Conservation (phyloP, 148 eudicot genomes). For the Heliamphora exappendiculata region DNA sequence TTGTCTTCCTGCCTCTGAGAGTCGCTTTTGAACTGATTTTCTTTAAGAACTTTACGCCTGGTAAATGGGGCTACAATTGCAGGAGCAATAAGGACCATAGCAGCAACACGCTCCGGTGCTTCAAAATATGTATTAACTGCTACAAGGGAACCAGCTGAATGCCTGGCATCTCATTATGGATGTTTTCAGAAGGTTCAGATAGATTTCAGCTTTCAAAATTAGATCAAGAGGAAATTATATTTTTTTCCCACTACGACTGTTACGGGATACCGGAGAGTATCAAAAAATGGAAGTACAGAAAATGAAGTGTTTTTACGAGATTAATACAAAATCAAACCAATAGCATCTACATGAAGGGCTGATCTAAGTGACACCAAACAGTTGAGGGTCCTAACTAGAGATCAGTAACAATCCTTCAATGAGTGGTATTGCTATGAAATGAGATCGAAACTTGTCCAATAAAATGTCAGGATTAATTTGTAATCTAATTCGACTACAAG, state of each 20-base stretch:
- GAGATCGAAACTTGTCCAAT: not conserved
- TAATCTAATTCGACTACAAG: not conserved
- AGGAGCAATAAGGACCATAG: slow-evolving; percentile 84
- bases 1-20: slow-evolving; percentile 30
- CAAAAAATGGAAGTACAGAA: not conserved
- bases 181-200: slow-evolving; percentile 7
- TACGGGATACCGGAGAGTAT: not conserved
- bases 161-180: slow-evolving; percentile 41
- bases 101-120: slow-evolving; percentile 88
- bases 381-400: not conserved
- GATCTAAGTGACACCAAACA: not conserved
- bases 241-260: not conserved
- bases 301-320: not conserved
- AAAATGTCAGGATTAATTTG: too few species aligned
- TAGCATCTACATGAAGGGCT: not conserved
- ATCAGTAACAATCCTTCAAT: not conserved
- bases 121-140: slow-evolving; percentile 84
- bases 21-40: slow-evolving; percentile 25
- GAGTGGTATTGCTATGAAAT: not conserved
- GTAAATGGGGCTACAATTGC: slow-evolving; percentile 69
- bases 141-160: slow-evolving; percentile 81
- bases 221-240: not conserved
- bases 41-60: slow-evolving; percentile 25
- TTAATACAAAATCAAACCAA: not conserved
- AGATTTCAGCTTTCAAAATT: slow-evolving; percentile 1